Conservation (phyloP, 768 basidiomycete genomes). For the Podaxis sp. region DNA sequence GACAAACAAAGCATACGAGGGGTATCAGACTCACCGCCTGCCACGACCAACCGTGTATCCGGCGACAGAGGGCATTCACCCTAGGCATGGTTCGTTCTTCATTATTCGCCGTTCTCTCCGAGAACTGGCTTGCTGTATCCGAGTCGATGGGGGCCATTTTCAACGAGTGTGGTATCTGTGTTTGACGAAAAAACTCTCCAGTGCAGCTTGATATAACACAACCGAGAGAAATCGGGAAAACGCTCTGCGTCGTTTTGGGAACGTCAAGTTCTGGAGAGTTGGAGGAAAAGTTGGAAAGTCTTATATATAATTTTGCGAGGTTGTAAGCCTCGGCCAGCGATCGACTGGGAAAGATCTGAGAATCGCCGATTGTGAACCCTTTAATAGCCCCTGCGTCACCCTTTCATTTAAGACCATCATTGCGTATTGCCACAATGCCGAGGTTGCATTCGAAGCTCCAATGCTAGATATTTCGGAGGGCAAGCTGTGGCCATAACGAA, state of each 20-base stretch:
- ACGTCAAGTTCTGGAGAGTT: conserved; percentile 13
- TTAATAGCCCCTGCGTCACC: neutral
- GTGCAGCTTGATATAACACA: neutral
- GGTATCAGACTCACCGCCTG: conserved; percentile 39
- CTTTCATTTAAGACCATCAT: neutral
- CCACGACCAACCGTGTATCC: conserved; percentile 54
- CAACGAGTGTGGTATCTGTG: conserved; percentile 9
- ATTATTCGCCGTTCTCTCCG: conserved; percentile 8
- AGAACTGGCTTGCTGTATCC: conserved; percentile 3
- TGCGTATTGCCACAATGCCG: neutral
- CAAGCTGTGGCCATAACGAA: neutral
- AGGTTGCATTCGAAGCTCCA: neutral
- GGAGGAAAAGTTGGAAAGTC: neutral
- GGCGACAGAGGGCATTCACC: conserved; percentile 11
- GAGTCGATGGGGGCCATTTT: conserved; percentile 2
- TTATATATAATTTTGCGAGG: neutral
- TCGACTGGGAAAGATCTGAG: neutral
- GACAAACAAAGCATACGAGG: neutral
- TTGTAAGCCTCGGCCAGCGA: neutral
- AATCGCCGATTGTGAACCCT: neutral
- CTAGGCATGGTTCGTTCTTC: neutral
- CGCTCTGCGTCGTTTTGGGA: conserved; percentile 13
- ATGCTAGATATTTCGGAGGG: neutral
- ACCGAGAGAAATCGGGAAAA: conserved; percentile 1
- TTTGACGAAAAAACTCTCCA: neutral